These are phyloP conservation scores for Ceratocystis cacaofunesta DNA, from an alignment of 2,329 filamentous ascomycete genomes.

Conservation along the genomic window DNA sequence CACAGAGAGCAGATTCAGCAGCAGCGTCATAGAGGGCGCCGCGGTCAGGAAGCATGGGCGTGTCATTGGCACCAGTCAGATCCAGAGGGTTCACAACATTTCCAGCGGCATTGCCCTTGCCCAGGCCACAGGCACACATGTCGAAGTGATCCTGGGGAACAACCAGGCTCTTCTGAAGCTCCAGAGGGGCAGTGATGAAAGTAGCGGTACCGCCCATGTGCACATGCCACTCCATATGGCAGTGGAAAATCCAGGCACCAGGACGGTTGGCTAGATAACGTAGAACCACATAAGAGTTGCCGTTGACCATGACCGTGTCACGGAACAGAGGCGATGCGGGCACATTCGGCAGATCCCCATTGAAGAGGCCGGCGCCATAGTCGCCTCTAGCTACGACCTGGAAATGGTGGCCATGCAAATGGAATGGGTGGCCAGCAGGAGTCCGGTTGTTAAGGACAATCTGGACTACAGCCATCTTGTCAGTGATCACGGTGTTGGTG, in stretches of 20 bases:
- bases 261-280: slow-evolving; percentile 31
- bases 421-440: slow-evolving; percentile 34
- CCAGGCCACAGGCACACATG: slow-evolving; percentile 26
- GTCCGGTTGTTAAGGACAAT: slow-evolving; percentile 40
- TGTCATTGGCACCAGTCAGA: slow-evolving; percentile 25
- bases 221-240: slow-evolving; percentile 44
- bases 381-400: slow-evolving; percentile 29
- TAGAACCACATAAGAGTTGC: slow-evolving; percentile 35
- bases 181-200: slow-evolving; percentile 24
- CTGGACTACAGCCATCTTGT: slow-evolving; percentile 29
- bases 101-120: slow-evolving; percentile 43
- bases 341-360: slow-evolving; percentile 21
- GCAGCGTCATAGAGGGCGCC: slow-evolving; percentile 12
- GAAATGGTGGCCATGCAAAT: slow-evolving; percentile 42
- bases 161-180: slow-evolving; percentile 34
- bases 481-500: slow-evolving; percentile 29
- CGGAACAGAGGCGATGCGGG: slow-evolving; percentile 31
- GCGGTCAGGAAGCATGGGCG: slow-evolving; percentile 11
- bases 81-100: slow-evolving; percentile 39
- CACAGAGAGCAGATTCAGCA: neutral
- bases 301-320: slow-evolving; percentile 35
- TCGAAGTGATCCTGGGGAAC: slow-evolving; percentile 34
- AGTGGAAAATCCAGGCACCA: slow-evolving; percentile 33
- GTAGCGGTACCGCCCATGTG: slow-evolving; percentile 32
- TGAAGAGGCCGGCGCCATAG: slow-evolving; percentile 21